Evolutionary conservation across 495 filamentous ascomycete species (phyloP).

Genomic region (Friedmanniomyces endolithicus): DNA sequence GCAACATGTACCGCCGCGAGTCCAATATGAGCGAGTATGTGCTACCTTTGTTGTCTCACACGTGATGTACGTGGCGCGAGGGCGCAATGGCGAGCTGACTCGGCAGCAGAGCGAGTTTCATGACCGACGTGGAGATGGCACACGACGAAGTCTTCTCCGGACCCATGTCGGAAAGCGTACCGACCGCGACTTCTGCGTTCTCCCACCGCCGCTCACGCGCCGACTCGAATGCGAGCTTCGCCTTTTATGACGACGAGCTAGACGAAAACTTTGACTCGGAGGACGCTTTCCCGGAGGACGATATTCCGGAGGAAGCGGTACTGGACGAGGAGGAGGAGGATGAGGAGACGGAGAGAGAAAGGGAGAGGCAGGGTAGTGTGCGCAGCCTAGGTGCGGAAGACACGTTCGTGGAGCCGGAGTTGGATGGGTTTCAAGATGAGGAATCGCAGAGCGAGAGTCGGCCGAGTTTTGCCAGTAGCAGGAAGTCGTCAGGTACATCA

Average conservation of each 20-base stretch:
- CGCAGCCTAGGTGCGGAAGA: constrained; percentile 3
- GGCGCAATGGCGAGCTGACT: too few relatives aligned
- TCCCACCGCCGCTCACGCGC: constrained; percentile 61
- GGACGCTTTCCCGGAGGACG: constrained; percentile 41
- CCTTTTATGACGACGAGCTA: constrained; percentile 58
- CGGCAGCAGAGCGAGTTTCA: constrained; percentile 37
- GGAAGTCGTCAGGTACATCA: constrained; percentile 6
- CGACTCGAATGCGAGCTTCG: constrained; percentile 78
- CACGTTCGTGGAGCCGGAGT: constrained; percentile 10
- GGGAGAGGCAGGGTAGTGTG: neutral
- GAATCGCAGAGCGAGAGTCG: neutral
- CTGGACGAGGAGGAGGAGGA: constrained; percentile 33
- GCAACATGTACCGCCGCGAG: constrained; percentile 8
- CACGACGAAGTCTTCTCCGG: constrained; percentile 93
- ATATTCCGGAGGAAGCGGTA: constrained; percentile 1
- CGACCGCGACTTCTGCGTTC: constrained; percentile 79
- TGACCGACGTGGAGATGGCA: constrained; percentile 98
- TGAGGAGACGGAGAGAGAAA: constrained; percentile 27
- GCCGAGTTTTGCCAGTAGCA: neutral
- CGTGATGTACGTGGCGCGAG: too few relatives aligned
- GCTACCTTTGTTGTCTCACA: too few relatives aligned
- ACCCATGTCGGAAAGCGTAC: constrained; percentile 87
- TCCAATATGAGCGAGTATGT: too few relatives aligned
- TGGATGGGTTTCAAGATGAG: neutral
- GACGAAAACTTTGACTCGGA: constrained; percentile 39